Evolutionary conservation across 208 protist species (phyloP).

Genomic region (Crithidia thermophila): DNA sequence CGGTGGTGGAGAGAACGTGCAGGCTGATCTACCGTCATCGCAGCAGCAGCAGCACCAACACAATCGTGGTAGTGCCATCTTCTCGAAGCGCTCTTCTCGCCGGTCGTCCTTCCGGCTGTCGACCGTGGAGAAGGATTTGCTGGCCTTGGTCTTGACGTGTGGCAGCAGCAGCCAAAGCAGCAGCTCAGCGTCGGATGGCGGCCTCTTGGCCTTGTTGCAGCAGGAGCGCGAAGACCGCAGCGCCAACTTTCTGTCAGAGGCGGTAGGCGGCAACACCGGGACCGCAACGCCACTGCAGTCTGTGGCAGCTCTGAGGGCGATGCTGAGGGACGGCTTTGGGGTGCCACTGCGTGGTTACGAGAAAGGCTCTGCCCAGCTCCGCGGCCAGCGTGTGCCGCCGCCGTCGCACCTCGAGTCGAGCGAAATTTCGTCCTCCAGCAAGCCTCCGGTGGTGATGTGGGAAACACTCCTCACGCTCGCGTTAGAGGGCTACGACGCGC

Average conservation of each 20-base stretch:
- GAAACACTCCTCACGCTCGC: slow-evolving; percentile 2
- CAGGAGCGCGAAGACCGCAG: background rate
- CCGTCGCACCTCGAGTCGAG: background rate
- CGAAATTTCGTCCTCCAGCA: background rate
- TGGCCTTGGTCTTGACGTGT: slow-evolving; percentile 29
- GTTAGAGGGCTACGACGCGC: slow-evolving; percentile 12
- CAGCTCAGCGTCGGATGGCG: background rate
- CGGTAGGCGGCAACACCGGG: background rate
- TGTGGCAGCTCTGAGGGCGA: slow-evolving; percentile 2
- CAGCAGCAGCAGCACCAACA: background rate
- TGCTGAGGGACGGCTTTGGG: slow-evolving; percentile 2
- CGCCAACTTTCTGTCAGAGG: no score
- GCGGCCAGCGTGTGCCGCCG: background rate
- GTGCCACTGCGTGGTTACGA: background rate
- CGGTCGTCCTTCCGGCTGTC: background rate
- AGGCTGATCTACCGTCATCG: background rate
- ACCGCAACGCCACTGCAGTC: background rate
- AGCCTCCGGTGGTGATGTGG: slow-evolving; percentile 10
- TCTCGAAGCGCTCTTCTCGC: background rate
- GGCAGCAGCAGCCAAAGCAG: slow-evolving; percentile 15
- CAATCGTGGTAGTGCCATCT: no score
- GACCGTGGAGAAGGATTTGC: slow-evolving; percentile 17
- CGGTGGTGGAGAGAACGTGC: no score
- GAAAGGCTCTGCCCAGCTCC: background rate
- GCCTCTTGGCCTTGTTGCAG: slow-evolving; percentile 1